Evolutionary conservation across 225 moss, liverwort and hornwort species (phyloP).

Genomic region (Lunularia cruciata): DNA sequence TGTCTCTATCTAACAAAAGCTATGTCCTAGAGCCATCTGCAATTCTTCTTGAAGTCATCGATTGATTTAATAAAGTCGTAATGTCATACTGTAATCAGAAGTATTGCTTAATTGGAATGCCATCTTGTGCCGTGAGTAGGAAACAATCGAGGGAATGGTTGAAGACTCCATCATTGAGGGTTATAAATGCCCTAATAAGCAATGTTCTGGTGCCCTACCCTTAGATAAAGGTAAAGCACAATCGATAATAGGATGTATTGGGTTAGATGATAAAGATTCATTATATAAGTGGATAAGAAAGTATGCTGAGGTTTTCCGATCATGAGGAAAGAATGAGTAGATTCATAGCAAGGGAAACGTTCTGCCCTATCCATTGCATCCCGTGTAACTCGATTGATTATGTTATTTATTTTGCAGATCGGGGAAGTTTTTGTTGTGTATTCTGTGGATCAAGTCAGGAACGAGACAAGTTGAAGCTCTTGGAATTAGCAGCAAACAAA

Average conservation of each 20-base stretch:
- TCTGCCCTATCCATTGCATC: not conserved
- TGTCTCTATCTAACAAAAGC: no score
- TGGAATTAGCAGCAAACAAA: slow-evolving; percentile 30
- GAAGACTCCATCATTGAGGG: slow-evolving; percentile 90
- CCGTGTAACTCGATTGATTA: not conserved
- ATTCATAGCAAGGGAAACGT: not conserved
- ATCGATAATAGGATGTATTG: not conserved
- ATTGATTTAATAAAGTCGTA: no score
- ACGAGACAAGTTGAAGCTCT: slow-evolving; percentile 19
- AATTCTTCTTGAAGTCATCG: no score
- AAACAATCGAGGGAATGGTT: slow-evolving; percentile 51
- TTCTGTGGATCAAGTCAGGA: slow-evolving; percentile 35
- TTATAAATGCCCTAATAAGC: slow-evolving; percentile 59
- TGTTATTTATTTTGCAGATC: slow-evolving; percentile 29
- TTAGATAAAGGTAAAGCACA: slow-evolving; percentile 45
- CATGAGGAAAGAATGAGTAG: no score
- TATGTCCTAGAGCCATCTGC: no score
- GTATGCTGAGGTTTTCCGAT: no score
- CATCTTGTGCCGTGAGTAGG: slow-evolving; percentile 33
- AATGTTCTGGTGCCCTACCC: slow-evolving; percentile 62
- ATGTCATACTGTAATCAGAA: no score
- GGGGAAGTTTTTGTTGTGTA: slow-evolving; percentile 16
- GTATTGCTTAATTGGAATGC: no score
- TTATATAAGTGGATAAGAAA: not conserved
- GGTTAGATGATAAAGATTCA: not conserved